A percentile compares a stretch with the other conserved stretches of the same genome.
These are phyloP conservation scores for Lecanicillium sp. DNA, from an alignment of 2,329 filamentous ascomycete genomes.

Conservation along the genomic window DNA sequence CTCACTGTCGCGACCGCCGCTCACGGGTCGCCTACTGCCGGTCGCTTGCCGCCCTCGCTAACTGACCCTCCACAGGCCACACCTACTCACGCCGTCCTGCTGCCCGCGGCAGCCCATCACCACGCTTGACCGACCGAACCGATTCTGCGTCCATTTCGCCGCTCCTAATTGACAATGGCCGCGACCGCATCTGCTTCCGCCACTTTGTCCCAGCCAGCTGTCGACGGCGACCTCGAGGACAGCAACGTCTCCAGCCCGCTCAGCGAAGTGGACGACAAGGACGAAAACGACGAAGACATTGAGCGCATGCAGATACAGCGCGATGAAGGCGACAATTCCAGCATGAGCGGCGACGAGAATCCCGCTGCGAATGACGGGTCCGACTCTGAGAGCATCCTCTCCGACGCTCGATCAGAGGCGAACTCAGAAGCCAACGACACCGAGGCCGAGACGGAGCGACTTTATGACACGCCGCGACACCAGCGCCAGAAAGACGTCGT, in stretches of 20 bases:
- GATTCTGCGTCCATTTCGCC: conserved; percentile 2
- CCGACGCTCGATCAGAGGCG: conserved; percentile 39
- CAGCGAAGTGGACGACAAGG: conserved; percentile 82
- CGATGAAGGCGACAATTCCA: conserved; percentile 21
- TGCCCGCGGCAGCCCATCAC: conserved; percentile 35
- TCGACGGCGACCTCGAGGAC: conserved; percentile 45
- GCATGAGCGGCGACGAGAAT: conserved; percentile 17
- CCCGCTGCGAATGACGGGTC: conserved; percentile 24
- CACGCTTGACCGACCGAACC: conserved; percentile 17
- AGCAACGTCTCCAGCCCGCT: conserved; percentile 82
- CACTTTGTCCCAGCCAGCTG: conserved; percentile 36
- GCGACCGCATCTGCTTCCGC: conserved; percentile 42
- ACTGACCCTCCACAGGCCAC: conserved; percentile 10
- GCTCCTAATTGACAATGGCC: conserved; percentile 34
- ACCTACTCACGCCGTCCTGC: conserved; percentile 34
- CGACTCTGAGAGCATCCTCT: conserved; percentile 46
- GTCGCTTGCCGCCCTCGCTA: conserved; percentile 9
- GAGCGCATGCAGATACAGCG: conserved; percentile 47
- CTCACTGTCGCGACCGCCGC: conserved; percentile 1
- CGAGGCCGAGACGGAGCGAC: conserved; percentile 88
- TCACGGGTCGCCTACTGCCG: conserved; percentile 3
- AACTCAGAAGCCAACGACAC: conserved; percentile 50
- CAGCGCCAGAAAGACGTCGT: conserved; percentile 55
- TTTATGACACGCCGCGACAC: conserved; percentile 79
- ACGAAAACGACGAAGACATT: conserved; percentile 60